These are phyloP conservation scores for Penicillium malachiteum DNA, from an alignment of 495 filamentous ascomycete species.

Conservation along the genomic window DNA sequence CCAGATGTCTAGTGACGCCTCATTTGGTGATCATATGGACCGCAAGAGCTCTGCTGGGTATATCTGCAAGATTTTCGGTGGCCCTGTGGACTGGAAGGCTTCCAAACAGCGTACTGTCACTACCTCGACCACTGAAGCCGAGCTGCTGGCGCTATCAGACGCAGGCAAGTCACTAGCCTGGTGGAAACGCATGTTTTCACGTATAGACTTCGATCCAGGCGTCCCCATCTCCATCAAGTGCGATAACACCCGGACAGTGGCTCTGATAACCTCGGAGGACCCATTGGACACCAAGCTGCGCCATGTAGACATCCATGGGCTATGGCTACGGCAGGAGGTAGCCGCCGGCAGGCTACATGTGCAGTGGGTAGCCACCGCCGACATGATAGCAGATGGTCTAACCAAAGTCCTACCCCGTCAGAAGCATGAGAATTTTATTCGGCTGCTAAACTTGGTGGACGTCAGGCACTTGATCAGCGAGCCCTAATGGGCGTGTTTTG, in stretches of 20 bases:
- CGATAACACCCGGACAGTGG: conserved; percentile 1
- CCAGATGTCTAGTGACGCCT: conserved; percentile 13
- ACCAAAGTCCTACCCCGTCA: conserved; percentile 12
- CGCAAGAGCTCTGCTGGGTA: conserved; percentile 19
- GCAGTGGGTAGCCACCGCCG: conserved; percentile 4
- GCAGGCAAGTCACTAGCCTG: conserved; percentile 3
- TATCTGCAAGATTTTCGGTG: conserved; percentile 15
- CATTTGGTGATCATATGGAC: conserved; percentile 17
- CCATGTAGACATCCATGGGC: conserved; percentile 17
- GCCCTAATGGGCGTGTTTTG: too few relatives aligned
- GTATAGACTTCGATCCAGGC: not conserved
- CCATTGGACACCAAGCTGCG: conserved; percentile 16
- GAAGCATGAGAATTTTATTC: conserved; percentile 8
- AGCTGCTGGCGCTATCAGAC: conserved; percentile 15
- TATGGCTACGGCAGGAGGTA: conserved; percentile 17
- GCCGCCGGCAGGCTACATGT: conserved; percentile 1
- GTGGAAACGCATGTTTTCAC: conserved; percentile 5
- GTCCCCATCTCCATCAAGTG: not conserved
- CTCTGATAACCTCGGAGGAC: not conserved
- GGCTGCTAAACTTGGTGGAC: conserved; percentile 3
- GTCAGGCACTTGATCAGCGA: conserved; percentile 5
- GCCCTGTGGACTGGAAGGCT: conserved; percentile 23
- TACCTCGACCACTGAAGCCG: conserved; percentile 8
- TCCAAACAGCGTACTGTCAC: conserved; percentile 22
- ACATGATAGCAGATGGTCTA: conserved; percentile 16